Base-by-base conservation (phyloP, 257 asterid species). In the Solanum appendiculatum region DNA sequence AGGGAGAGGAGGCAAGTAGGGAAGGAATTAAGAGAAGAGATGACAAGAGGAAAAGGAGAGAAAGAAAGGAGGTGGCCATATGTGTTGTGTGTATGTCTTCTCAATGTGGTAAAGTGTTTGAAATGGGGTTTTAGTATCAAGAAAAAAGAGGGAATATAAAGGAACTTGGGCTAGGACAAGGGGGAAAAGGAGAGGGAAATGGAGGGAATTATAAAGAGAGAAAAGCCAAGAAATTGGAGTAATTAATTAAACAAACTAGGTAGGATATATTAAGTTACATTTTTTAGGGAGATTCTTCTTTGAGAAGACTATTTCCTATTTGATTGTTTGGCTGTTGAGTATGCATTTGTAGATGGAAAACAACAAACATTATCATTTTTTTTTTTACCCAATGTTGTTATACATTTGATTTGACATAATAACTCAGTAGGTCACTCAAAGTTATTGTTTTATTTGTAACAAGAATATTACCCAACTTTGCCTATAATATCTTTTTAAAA, bases 1-100 rank as follows among this genome's bases (percentile, higher is more conserved):
- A 72, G 27, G 89, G 27, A 18, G 86, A 84, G 69, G 95, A 91
- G 90, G 93, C 91, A 86, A 82, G 25, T 86, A 92, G 91, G 68
- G 91, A 48, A 63, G 92, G 87, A 63, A 87, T 29, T 29, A 80
- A 16, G 14, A 89, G 23, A 27, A 87, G 75, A 75, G 36, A 90
- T 39, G 86, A 86, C 29, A 75, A 18, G 15, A 93, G 68, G 85
- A 83, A 46, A 39, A 90, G 25, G 39, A 86, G 64, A 56, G 86
- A 48, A 73, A 86, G 6, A 46, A 46, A 86, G 75, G 83, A 48
- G 77, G 85, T 86, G 60, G 93, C 93, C 95, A 90, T 91, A 83
- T 81, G 63, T 46, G 21, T 36, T 91, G 51, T 46, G 25, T 29
- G 11, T 20, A 6, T 44, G 5, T 80, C 46, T 31, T 80, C 42